Conservation (phyloP, 2,329 filamentous ascomycete genomes). For the Ceratocystis lukuohia region DNA sequence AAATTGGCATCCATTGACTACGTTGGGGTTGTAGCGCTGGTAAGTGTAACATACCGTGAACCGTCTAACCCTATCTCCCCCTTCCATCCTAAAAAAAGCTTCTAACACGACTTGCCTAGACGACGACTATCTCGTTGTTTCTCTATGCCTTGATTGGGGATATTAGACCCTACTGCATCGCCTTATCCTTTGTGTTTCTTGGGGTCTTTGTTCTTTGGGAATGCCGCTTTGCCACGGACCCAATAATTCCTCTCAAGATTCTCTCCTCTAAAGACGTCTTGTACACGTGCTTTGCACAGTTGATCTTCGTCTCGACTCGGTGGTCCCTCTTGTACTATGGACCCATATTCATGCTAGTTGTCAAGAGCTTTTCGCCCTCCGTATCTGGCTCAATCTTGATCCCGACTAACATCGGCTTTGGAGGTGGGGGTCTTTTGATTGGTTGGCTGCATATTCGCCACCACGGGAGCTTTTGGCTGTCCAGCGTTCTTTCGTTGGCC, state of each 20-base stretch:
- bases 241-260: slow-evolving; percentile 60
- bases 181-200: slow-evolving; percentile 41
- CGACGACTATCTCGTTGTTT: slow-evolving; percentile 53
- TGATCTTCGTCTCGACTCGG: slow-evolving; percentile 67
- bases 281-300: slow-evolving; percentile 58
- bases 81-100: not conserved
- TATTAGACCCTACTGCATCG: slow-evolving; percentile 46
- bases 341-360: slow-evolving; percentile 65
- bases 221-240: slow-evolving; percentile 47
- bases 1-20: slow-evolving; percentile 62
- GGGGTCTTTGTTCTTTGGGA: slow-evolving; percentile 50
- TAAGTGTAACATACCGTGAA: slow-evolving; percentile 27
- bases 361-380: slow-evolving; percentile 55
- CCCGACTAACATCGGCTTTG: slow-evolving; percentile 72
- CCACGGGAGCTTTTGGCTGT: slow-evolving; percentile 57
- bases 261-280: slow-evolving; percentile 57
- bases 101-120: slow-evolving; percentile 30
- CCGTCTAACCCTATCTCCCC: not conserved
- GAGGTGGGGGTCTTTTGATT: slow-evolving; percentile 55
- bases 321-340: slow-evolving; percentile 73
- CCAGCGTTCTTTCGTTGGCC: slow-evolving; percentile 45
- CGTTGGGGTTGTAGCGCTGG: slow-evolving; percentile 52
- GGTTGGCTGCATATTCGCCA: slow-evolving; percentile 65
- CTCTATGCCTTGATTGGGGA: slow-evolving; percentile 56
- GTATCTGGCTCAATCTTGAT: slow-evolving; percentile 62